Evolutionary conservation across 148 eudicot genomes (phyloP).

Genomic region (Chenopodium suecicum): DNA sequence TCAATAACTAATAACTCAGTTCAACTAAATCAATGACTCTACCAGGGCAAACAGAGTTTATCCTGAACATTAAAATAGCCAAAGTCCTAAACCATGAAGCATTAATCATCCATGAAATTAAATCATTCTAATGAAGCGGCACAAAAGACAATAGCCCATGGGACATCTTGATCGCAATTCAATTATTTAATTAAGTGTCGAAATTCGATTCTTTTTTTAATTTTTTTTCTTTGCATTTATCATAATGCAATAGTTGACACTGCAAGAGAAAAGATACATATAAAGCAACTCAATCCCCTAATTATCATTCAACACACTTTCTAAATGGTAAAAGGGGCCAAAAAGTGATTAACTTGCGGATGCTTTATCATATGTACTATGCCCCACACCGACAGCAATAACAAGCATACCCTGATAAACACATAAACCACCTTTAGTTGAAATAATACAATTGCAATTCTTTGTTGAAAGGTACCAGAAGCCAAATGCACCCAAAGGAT

Average conservation of each 20-base stretch:
- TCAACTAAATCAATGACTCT: not conserved
- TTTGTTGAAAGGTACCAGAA: not conserved
- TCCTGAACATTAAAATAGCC: not conserved
- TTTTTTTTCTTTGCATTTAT: too few relatives aligned
- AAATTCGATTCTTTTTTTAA: too few relatives aligned
- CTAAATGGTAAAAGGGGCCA: not conserved
- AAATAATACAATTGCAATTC: not conserved
- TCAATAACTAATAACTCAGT: not conserved
- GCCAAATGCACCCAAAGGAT: not conserved
- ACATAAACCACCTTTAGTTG: not conserved
- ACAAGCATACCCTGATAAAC: conserved; percentile 80
- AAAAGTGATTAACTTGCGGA: conserved; percentile 56
- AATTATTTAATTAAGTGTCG: too few relatives aligned
- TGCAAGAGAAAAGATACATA: not conserved
- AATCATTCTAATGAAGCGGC: not conserved
- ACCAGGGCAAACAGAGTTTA: not conserved
- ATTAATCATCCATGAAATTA: not conserved
- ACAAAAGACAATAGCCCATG: not conserved
- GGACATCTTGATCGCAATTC: too few relatives aligned
- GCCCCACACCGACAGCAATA: conserved; percentile 88
- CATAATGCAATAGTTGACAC: too few relatives aligned
- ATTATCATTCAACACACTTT: not conserved
- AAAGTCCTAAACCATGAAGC: not conserved
- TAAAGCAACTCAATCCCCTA: not conserved
- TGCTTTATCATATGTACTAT: conserved; percentile 88